Evolutionary conservation across 1,284 basidiomycete species (phyloP).

Genomic region (Microbotryomycetes sp.): DNA sequence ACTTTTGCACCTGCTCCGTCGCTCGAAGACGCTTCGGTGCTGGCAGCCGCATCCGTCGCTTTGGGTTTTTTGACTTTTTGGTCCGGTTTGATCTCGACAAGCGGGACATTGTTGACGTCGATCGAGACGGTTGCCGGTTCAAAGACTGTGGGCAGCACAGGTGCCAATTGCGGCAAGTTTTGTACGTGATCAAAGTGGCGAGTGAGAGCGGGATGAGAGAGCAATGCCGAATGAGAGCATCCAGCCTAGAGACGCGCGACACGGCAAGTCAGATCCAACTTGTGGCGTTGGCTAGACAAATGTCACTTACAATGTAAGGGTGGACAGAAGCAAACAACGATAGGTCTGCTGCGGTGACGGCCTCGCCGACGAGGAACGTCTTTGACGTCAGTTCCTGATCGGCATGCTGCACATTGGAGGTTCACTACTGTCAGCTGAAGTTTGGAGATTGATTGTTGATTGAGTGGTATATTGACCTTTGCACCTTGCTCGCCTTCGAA

Average conservation of each 20-base stretch:
- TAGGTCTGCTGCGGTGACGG: constrained; percentile 78
- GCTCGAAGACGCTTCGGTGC: background rate
- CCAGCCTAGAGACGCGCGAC: constrained; percentile 2
- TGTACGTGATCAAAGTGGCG: constrained; percentile 94
- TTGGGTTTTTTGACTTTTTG: constrained; percentile 63
- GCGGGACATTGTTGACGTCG: constrained; percentile 70
- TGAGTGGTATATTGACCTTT: constrained; percentile 12
- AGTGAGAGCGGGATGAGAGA: constrained; percentile 55
- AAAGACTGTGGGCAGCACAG: constrained; percentile 49
- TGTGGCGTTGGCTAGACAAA: background rate
- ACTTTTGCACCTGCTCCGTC: constrained; percentile 46
- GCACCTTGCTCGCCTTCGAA: constrained; percentile 7
- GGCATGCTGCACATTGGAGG: constrained; percentile 52
- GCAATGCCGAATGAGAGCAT: constrained; percentile 19
- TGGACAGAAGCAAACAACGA: constrained; percentile 75
- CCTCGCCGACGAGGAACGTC: constrained; percentile 68
- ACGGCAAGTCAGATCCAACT: background rate
- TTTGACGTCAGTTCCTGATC: constrained; percentile 63
- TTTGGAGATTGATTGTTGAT: background rate
- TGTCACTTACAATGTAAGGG: constrained; percentile 58
- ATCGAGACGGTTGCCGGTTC: constrained; percentile 58
- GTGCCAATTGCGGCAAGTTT: constrained; percentile 54
- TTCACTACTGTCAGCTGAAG: background rate
- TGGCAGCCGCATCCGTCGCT: constrained; percentile 35
- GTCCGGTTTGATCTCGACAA: constrained; percentile 54